Base-by-base conservation (phyloP, 306 rosid genomes). In the Quercus variabilis region DNA sequence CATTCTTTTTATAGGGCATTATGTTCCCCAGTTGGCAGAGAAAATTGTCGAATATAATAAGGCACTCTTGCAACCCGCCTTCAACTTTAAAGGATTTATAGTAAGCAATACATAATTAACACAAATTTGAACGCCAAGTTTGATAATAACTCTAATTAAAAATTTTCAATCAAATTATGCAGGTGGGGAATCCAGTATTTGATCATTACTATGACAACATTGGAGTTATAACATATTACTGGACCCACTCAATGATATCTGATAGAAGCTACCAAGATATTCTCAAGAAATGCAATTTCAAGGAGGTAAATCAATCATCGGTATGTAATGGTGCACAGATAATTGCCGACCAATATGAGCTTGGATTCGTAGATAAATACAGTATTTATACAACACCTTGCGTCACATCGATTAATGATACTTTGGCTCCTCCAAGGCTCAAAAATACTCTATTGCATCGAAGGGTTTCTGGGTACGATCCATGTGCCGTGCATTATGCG, bases 1-100 rank as follows among this genome's bases (percentile, higher is more conserved):
- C 21, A 1, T 63, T 68, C 26, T 51, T 63, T 75, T 15, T 74
- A 60, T 73, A 92, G 98, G 97, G 46, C 98, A 91, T 80, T 93
- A 93, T 70, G 90, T 93, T 51, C 98, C 97, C 25, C 98, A 93
- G 78, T 79, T 93, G 91, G 93, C 93, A 17, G 89, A 87, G 92
- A 71, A 60, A 79, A 90, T 92, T 18, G 76, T 85, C 41, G 81
- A 88, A 30, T 89, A 90, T 62, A 93, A 93, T 25, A 86, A 86
- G 83, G 86, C 83, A 14, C 56, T 88, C 75, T 78, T 91, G 8
- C 81, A 77, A 6, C 58, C 85, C 74, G 63, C 87, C 85, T 84
- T 93, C 81, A 89, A 88, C 83, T 88, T 89, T 21, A 89, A 91
- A 78, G 97, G 97, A 38, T 88, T 91, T 82, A 85, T 88, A 7